These are phyloP conservation scores for Parsonsia alboflavescens DNA, from an alignment of 257 asterid species.

Conservation along the genomic window DNA sequence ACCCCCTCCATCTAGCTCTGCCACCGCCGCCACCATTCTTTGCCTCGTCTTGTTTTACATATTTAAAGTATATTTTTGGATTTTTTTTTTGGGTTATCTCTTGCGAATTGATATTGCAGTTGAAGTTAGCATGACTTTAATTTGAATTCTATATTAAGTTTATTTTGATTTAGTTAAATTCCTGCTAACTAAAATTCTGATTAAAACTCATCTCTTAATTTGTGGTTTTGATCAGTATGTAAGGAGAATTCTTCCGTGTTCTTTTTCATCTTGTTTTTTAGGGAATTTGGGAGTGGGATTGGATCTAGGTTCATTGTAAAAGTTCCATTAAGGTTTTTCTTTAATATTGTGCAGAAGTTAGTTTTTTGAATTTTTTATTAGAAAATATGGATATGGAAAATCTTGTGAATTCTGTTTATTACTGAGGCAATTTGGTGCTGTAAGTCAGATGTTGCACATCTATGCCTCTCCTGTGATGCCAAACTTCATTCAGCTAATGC, in stretches of 20 bases:
- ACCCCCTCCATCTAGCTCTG: no score
- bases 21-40: no score
- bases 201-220: not conserved
- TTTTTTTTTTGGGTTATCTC: not conserved
- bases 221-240: conserved; percentile 5
- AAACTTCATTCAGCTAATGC: conserved; percentile 89
- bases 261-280: no score
- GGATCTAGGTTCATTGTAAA: not conserved
- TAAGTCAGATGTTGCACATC: conserved; percentile 77
- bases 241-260: not conserved
- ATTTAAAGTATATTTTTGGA: not conserved
- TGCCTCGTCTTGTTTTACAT: no score
- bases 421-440: conserved; percentile 65
- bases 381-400: conserved; percentile 65
- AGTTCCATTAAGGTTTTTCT: not conserved
- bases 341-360: conserved; percentile 18
- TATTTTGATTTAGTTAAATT: not conserved
- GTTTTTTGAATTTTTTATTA: conserved; percentile 4
- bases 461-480: conserved; percentile 79
- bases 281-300: no score
- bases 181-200: no score
- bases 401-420: conserved; percentile 66
- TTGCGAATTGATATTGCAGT: not conserved
- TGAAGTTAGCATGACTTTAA: not conserved
- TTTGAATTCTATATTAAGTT: no score